Evolutionary conservation across 139 green algal species (phyloP), one percentile per base, ranked within the genome.

Genomic region (Tetraselmis chui): DNA sequence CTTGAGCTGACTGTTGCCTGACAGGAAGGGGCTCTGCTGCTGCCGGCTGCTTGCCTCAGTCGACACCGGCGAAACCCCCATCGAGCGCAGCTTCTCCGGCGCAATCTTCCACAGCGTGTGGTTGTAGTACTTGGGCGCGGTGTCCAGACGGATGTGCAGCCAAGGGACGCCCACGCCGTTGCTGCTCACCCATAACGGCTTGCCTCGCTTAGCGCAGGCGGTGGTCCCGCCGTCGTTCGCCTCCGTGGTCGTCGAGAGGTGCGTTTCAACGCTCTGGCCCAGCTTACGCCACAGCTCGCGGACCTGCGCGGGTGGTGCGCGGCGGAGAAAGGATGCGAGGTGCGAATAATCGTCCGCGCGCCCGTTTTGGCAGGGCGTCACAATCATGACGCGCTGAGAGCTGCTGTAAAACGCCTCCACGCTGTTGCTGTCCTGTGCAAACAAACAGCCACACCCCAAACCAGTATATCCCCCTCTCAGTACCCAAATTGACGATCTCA

Each of bases 71-170:
- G 45, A 67, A 5, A 67, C 45, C 45, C 45, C 45, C 5, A 25
- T 67, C 11, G 45, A 5, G 18, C 45, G 45, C 45, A 67, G 45
- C 45, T 67, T 67, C 45, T 67, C 45, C 11, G 45, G 45, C 45
- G 45, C 45, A 5, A 67, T 67, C 45, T 18, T 5, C 45, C 45
- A 67, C 45, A 67, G 45, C 45, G 45, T 18, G 18, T 83, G 59
- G 28, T 77, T n/a, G 32, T 79, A 77, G 28, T 83, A 83, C 79
- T 83, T 83, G 22, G 79, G 79, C 18, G 24, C n/a, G 5, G 32
- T 58, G 59, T 83, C 79, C 79, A 83, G 79, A 2, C 79, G 27
- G 28, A 83, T 31, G 28, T 83, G 79, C 79, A 83, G 79, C 79
- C 79, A 83, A 2, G 45, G 59, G 22, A 83, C 79, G 28, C 79